Evolutionary conservation across 2,329 filamentous ascomycete genomes (phyloP).

Genomic region (Fusarium subglutinans): DNA sequence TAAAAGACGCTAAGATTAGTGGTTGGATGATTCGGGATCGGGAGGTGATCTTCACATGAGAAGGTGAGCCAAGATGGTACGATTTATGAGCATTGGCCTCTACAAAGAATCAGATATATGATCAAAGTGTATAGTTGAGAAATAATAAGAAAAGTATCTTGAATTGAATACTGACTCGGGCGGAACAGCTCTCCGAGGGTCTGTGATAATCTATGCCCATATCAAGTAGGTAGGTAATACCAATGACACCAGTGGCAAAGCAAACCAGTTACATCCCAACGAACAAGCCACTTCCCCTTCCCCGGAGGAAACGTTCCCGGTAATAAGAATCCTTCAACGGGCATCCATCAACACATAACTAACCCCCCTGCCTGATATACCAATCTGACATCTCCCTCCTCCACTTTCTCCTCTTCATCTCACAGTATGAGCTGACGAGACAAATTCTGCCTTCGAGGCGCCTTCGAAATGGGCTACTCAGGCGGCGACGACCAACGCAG

Average conservation of each 20-base stretch:
- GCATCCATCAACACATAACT: neutral
- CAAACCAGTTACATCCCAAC: neutral
- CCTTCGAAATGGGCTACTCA: conserved; percentile 13
- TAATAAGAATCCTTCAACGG: neutral
- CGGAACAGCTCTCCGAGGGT: neutral
- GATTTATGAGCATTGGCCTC: neutral
- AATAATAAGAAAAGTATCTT: neutral
- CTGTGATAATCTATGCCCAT: neutral
- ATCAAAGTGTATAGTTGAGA: rapidly evolving
- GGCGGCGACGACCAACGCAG: conserved; percentile 7
- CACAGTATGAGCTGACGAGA: neutral
- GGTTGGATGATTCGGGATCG: neutral
- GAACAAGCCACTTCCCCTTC: conserved; percentile 4
- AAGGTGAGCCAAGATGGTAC: neutral
- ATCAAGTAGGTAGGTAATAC: neutral
- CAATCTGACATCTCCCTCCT: neutral
- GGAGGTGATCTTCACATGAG: neutral
- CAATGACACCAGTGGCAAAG: neutral
- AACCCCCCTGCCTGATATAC: neutral
- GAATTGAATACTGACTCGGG: no score
- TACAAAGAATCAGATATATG: neutral
- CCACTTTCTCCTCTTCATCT: neutral
- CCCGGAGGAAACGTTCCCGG: neutral
- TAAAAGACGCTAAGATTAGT: conserved; percentile 3
- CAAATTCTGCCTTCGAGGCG: neutral